Conservation (phyloP, 768 basidiomycete species). For the Tephrocybe sp. region DNA sequence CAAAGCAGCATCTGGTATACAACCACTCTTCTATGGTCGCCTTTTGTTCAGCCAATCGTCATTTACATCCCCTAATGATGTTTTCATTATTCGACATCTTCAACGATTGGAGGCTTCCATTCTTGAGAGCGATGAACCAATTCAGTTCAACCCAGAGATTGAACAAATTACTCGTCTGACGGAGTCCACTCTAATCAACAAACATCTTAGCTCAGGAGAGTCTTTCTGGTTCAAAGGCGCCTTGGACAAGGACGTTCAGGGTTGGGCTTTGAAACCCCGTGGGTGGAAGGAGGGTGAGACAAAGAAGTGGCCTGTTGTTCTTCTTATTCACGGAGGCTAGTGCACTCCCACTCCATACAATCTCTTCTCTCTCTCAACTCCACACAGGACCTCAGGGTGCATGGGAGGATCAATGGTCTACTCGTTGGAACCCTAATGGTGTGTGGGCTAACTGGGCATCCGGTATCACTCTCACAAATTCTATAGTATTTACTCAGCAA, state of each 20-base stretch:
- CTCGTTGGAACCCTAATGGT: constrained; percentile 90
- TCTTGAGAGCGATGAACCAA: constrained; percentile 24
- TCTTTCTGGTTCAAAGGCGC: constrained; percentile 92
- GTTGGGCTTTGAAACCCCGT: constrained; percentile 79
- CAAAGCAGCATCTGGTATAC: constrained; percentile 59
- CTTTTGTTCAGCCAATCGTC: constrained; percentile 75
- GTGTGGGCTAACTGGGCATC: background rate
- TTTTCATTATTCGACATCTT: constrained; percentile 58
- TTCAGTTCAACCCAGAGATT: constrained; percentile 33
- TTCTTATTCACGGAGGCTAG: constrained; percentile 79
- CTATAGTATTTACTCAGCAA: constrained; percentile 72
- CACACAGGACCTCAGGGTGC: constrained; percentile 66
- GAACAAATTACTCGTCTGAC: constrained; percentile 68
- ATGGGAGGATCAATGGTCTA: constrained; percentile 92
- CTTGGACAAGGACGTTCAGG: constrained; percentile 71
- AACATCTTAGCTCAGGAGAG: constrained; percentile 61
- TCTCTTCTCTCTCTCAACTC: background rate
- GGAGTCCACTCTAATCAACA: constrained; percentile 49
- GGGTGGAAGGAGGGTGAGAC: constrained; percentile 65
- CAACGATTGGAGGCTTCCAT: constrained; percentile 42
- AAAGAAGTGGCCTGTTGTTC: constrained; percentile 75
- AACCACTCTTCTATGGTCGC: constrained; percentile 55
- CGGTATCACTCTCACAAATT: background rate
- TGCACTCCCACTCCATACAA: background rate
- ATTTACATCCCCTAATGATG: constrained; percentile 76